These are phyloP conservation scores for Pestalotiopsis sp. DNA, from an alignment of 2,329 filamentous ascomycete genomes.

Conservation along the genomic window DNA sequence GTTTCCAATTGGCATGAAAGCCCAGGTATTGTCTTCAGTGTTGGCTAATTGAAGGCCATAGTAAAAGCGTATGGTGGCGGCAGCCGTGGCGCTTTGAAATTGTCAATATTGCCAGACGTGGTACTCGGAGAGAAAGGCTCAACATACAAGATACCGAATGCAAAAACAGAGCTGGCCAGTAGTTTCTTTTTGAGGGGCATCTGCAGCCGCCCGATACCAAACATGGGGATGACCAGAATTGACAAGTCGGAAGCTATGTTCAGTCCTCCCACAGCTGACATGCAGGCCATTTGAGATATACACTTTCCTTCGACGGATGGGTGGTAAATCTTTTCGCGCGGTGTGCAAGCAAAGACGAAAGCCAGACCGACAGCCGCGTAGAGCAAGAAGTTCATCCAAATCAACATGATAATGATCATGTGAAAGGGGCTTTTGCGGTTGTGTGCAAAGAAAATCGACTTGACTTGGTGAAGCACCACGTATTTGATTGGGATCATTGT, in stretches of 20 bases:
- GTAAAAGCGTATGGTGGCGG: slow-evolving; percentile 19
- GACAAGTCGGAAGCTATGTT: slow-evolving; percentile 25
- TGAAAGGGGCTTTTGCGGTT: background rate
- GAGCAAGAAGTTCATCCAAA: slow-evolving; percentile 18
- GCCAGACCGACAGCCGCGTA: slow-evolving; percentile 7
- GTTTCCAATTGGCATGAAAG: slow-evolving; percentile 13
- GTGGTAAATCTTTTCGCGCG: slow-evolving; percentile 20
- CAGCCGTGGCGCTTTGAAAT: slow-evolving; percentile 11
- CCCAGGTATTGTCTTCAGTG: slow-evolving; percentile 13
- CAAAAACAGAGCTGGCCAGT: slow-evolving; percentile 21
- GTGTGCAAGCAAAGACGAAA: slow-evolving; percentile 19
- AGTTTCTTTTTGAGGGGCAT: slow-evolving; percentile 22
- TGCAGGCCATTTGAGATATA: slow-evolving; percentile 1
- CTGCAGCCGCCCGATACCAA: slow-evolving; percentile 20
- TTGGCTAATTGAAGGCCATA: slow-evolving; percentile 15
- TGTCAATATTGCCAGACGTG: background rate
- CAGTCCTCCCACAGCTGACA: slow-evolving; percentile 14
- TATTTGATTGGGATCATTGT: slow-evolving; percentile 19
- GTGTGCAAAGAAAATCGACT: slow-evolving; percentile 19
- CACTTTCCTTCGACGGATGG: slow-evolving; percentile 18
- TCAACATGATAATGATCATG: slow-evolving; percentile 6
- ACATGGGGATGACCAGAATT: slow-evolving; percentile 22
- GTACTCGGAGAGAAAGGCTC: background rate
- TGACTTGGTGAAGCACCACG: slow-evolving; percentile 19
- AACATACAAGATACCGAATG: slow-evolving; percentile 24